phyloP scores from a whole-genome alignment of 768 basidiomycete species.

The Clitopilus passeckerianus region DNA sequence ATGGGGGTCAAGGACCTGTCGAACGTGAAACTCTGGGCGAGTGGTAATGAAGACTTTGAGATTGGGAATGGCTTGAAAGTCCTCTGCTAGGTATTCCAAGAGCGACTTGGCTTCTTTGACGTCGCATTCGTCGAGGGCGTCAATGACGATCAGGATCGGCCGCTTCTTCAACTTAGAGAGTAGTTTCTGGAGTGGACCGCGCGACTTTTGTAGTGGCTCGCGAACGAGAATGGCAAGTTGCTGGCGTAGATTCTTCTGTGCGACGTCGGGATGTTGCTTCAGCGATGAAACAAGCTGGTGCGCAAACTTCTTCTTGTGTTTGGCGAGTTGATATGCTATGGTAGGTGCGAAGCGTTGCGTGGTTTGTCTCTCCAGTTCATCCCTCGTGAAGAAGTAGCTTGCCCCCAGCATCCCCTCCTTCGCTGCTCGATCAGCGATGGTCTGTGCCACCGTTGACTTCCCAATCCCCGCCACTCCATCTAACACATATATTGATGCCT shows the following conservation, averaged over 20 bases:
- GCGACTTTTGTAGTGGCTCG: not conserved
- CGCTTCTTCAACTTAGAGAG: not conserved
- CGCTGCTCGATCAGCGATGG: not conserved
- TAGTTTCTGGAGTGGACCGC: no score
- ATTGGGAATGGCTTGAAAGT: not conserved
- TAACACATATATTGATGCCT: not conserved
- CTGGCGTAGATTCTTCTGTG: not conserved
- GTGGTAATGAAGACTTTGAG: not conserved
- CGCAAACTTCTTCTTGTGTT: not conserved
- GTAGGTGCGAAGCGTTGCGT: not conserved
- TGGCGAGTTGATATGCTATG: not conserved
- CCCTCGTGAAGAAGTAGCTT: not conserved
- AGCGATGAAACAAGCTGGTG: not conserved
- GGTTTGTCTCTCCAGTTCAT: not conserved
- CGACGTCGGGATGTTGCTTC: not conserved
- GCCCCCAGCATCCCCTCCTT: not conserved
- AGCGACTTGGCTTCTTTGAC: not conserved
- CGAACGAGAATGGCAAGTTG: not conserved
- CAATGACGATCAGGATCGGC: not conserved
- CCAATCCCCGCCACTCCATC: not conserved
- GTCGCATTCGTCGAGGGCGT: not conserved
- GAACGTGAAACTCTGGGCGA: not conserved
- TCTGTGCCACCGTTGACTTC: not conserved
- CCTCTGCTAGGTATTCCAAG: not conserved
- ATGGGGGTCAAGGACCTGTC: not conserved